Conservation (phyloP, 305 asterid species). For the Fraxinus dipetala region DNA sequence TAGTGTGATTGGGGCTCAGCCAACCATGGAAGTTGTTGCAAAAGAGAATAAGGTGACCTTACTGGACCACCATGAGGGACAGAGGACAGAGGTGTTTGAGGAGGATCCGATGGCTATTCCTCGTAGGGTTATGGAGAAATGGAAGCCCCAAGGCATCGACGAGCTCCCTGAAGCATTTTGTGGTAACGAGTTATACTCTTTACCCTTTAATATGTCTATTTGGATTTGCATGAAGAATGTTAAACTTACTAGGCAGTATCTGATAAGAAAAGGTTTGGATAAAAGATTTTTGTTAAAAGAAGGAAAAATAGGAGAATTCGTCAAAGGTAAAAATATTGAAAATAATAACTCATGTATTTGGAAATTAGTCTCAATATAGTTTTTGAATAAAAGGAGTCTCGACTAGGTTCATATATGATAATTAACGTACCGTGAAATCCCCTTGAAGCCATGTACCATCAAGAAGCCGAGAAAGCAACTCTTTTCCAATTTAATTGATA, state of each 20-base stretch:
- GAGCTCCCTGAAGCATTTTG: constrained; percentile 96
- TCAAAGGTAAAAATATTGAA: not conserved
- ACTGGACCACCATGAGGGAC: constrained; percentile 71
- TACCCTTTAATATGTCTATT: not conserved
- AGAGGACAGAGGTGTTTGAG: constrained; percentile 51
- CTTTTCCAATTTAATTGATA: not conserved
- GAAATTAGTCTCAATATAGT: not conserved
- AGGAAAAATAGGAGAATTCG: not conserved
- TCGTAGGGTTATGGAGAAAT: constrained; percentile 78
- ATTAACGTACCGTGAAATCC: not conserved
- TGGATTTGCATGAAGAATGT: not conserved
- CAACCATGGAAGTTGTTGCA: constrained; percentile 90
- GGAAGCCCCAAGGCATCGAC: constrained; percentile 84
- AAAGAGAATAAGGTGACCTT: constrained; percentile 77
- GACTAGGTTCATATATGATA: not conserved
- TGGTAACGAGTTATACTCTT: constrained; percentile 43
- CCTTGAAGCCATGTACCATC: not conserved
- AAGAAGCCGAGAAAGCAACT: not conserved
- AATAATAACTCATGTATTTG: not conserved
- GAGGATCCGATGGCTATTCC: constrained; percentile 96
- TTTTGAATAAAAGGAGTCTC: not conserved
- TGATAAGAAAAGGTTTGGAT: not conserved
- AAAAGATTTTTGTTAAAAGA: not conserved
- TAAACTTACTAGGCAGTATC: not conserved
- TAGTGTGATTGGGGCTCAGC: constrained; percentile 96